Base-by-base conservation (phyloP, 768 basidiomycete genomes). In the Vararia minispora region DNA sequence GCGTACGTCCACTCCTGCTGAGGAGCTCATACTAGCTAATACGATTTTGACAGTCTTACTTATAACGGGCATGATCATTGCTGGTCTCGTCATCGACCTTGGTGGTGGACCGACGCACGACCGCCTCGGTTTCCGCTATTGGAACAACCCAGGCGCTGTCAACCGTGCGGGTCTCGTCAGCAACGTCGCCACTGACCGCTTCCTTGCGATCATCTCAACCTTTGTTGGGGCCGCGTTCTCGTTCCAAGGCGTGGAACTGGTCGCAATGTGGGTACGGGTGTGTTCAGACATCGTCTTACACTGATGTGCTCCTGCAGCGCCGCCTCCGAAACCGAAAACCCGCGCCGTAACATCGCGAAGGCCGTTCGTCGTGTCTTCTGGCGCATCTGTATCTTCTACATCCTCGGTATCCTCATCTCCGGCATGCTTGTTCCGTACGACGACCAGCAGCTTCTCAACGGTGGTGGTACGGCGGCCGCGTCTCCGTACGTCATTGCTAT, bases 401-500 rank as follows among this genome's bases (percentile, higher is more conserved):
- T 85, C 43, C 61, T 83, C 33, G 82, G 80, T 23, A 66, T 84
- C 41, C 52, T 85, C 40, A 72, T 82, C 53, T 75, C 80, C 27
- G 84, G 85, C 42, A 76, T 90, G 77, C 66, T 88, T 28, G 81
- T 91, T 30, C 72, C 82, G 1, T 82, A 69, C 46, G 62, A 77
- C 50, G 76, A 88, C 53, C 52, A 56, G 0, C 52, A 57, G 9
- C 61, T 86, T 28, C 64, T 79, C 28, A 52, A 59, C 39, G 43
- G 62, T 58, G 52, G 64, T 20, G 73, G 74, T 35, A 83, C 71
- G 31, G 86, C 85, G n/a, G 74, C 79, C 1, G 56, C 77, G 37
- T 87, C 84, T 3, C 88, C 88, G 3, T 92, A 85, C 58, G 87
- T 90, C 39, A 79, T 90, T 45, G 87, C 85, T 14, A 76, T 90